Percentiles rank a stretch among this genome's conserved stretches.
phyloP scores from a whole-genome alignment of 2,329 filamentous ascomycete species.

The Rhynchosporium secalis region DNA sequence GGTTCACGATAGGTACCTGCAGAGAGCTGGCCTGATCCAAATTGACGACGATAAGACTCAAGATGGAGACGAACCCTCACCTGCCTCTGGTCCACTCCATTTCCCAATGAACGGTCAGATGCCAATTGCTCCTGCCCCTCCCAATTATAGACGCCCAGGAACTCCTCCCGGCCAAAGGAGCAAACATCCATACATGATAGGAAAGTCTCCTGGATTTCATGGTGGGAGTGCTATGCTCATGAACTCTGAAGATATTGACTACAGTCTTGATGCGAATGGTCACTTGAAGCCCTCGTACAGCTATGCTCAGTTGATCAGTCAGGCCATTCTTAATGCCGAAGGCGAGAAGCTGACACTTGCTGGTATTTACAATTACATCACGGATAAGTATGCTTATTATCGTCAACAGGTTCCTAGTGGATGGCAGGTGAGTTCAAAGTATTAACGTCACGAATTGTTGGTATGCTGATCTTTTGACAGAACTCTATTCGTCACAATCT shows the following conservation, averaged over 20 bases:
- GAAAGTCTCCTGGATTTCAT: constrained; percentile 36
- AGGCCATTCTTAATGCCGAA: constrained; percentile 83
- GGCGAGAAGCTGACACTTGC: constrained; percentile 89
- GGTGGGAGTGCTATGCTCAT: constrained; percentile 46
- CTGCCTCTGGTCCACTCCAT: constrained; percentile 12
- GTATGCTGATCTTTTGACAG: constrained; percentile 43
- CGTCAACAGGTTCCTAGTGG: constrained; percentile 71
- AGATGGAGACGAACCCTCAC: constrained; percentile 21
- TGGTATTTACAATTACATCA: constrained; percentile 94
- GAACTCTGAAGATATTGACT: constrained; percentile 62
- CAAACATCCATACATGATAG: constrained; percentile 31
- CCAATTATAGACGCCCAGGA: constrained; percentile 59
- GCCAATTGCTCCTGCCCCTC: constrained; percentile 59
- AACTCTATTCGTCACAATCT: constrained; percentile 98
- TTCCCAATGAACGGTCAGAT: constrained; percentile 38
- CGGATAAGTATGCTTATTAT: constrained; percentile 89
- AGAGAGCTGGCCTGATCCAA: constrained; percentile 60
- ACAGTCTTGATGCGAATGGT: constrained; percentile 79
- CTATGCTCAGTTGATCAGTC: constrained; percentile 95
- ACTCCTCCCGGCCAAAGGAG: constrained; percentile 47
- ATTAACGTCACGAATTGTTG: not conserved
- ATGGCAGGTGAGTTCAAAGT: constrained; percentile 72
- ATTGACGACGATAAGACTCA: constrained; percentile 24
- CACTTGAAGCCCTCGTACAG: constrained; percentile 95
- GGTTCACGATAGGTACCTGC: constrained; percentile 68